Evolutionary conservation across 192 early-diverging fungal genomes (phyloP).

Genomic region (Mycoemilia scoparia): DNA sequence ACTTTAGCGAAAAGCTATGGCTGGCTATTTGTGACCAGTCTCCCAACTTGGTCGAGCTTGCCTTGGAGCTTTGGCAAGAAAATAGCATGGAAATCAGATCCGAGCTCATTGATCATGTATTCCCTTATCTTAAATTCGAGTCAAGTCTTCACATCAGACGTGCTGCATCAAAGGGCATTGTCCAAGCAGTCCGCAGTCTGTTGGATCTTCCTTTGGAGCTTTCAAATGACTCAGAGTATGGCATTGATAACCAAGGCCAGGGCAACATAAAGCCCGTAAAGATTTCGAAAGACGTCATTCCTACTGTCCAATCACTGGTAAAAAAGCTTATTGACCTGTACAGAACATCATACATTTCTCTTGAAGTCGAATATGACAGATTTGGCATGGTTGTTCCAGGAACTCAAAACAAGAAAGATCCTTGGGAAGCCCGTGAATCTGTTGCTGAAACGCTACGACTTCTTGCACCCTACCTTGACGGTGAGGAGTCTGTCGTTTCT

Average conservation of each 20-base stretch:
- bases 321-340: conserved; percentile 10
- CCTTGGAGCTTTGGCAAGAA: conserved; percentile 18
- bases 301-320: conserved; percentile 5
- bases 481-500: conserved; percentile 26
- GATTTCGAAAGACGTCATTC: conserved; percentile 1
- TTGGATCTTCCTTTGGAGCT: conserved; percentile 1
- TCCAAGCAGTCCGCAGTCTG: conserved; percentile 1
- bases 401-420: conserved; percentile 63
- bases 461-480: conserved; percentile 40
- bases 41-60: conserved; percentile 5
- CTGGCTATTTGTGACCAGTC: conserved; percentile 9
- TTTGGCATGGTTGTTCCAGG: conserved; percentile 77
- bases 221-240: not conserved
- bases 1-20: conserved; percentile 12
- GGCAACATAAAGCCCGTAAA: too few species aligned
- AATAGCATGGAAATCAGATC: conserved; percentile 15
- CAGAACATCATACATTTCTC: conserved; percentile 33
- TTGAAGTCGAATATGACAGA: conserved; percentile 76
- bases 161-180: conserved; percentile 12
- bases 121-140: conserved; percentile 9
- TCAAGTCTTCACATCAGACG: conserved; percentile 9
- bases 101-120: conserved; percentile 8
- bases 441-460: conserved; percentile 55
- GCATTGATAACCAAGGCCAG: too few species aligned
- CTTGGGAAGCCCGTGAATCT: conserved; percentile 63